Evolutionary conservation across 2,329 filamentous ascomycete genomes (phyloP).

Genomic region (Zymoseptoria passerinii): DNA sequence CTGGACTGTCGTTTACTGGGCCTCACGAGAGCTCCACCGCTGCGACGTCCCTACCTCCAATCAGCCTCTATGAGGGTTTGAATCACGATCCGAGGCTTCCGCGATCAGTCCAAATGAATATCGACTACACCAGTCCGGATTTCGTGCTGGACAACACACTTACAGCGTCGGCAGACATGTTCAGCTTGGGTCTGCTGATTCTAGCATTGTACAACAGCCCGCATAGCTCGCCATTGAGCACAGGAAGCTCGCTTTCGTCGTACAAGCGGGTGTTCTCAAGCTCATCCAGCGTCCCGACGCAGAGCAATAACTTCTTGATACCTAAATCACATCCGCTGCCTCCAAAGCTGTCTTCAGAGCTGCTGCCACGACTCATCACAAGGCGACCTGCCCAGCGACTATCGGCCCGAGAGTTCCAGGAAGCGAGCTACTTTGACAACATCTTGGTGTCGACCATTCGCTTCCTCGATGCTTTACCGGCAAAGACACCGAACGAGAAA

Average conservation of each 20-base stretch:
- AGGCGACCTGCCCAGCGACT: conserved; percentile 79
- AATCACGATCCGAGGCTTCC: conserved; percentile 81
- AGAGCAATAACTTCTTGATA: conserved; percentile 70
- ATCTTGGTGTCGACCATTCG: conserved; percentile 92
- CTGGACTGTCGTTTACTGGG: conserved; percentile 82
- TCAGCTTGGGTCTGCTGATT: conserved; percentile 81
- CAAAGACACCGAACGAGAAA: conserved; percentile 88
- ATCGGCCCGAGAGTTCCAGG: conserved; percentile 83
- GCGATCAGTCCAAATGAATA: conserved; percentile 71
- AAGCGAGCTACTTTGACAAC: conserved; percentile 95
- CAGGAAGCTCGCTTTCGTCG: conserved; percentile 68
- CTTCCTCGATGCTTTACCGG: conserved; percentile 82
- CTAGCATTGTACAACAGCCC: conserved; percentile 92
- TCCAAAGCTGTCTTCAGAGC: conserved; percentile 63
- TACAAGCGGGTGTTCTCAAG: conserved; percentile 80
- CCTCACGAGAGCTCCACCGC: conserved; percentile 64
- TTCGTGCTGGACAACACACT: conserved; percentile 88
- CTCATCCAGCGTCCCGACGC: conserved; percentile 68
- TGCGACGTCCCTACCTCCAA: conserved; percentile 62
- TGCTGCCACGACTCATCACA: conserved; percentile 79
- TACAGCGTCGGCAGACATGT: conserved; percentile 79
- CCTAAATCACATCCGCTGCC: conserved; percentile 66
- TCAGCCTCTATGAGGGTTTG: conserved; percentile 74
- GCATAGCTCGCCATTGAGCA: conserved; percentile 76
- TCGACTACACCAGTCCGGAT: conserved; percentile 92